Base-by-base conservation (phyloP, 257 asterid genomes). In the Jasminum sambac region DNA sequence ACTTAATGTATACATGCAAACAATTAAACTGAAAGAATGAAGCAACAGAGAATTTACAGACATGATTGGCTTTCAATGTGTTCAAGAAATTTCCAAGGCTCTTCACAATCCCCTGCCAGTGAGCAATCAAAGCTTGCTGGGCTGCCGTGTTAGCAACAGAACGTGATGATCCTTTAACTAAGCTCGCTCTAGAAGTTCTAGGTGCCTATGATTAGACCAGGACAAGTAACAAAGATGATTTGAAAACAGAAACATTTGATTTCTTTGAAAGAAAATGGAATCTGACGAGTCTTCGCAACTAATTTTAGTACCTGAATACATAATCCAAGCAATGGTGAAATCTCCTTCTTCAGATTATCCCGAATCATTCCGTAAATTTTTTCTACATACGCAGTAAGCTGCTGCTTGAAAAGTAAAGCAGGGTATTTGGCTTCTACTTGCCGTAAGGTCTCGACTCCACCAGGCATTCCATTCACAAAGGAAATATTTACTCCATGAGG, bases 371-470 rank as follows among this genome's bases (percentile, higher is more conserved):
- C 99, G 68, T 95, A 95, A 59, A 95, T 88, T 86, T 95, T 95
- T 76, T 95, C 99, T 9, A 95, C 98, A 82, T 89, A 95, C 38
- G 99, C 99, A 24, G 99, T 95, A 76, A 95, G 99, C 77, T 95
- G 99, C 82, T 95, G 99, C 83, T 95, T 95, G 89, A 95, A 95
- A 77, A 95, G 89, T 86, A 95, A 84, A 72, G 99, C 99, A 72
- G 99, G 99, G 78, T 95, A 91, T 77, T 95, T 95, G 72, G 99
- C 99, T 89, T 95, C 99, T 50, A 95, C 98, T 85, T 95, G 99
- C 78, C 95, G 92, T 76, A 95, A 79, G 71, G 90, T 83, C 63
- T 94, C 99, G 11, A 83, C 87, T 81, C 99, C 98, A 69, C 91
- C 98, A 65, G 96, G 76, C 68, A 78, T 58, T 66, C 87, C 89